A percentile compares a stretch with the other conserved stretches of the same genome.
Conservation (phyloP, 768 basidiomycete species). For the Suillus brevipes region DNA sequence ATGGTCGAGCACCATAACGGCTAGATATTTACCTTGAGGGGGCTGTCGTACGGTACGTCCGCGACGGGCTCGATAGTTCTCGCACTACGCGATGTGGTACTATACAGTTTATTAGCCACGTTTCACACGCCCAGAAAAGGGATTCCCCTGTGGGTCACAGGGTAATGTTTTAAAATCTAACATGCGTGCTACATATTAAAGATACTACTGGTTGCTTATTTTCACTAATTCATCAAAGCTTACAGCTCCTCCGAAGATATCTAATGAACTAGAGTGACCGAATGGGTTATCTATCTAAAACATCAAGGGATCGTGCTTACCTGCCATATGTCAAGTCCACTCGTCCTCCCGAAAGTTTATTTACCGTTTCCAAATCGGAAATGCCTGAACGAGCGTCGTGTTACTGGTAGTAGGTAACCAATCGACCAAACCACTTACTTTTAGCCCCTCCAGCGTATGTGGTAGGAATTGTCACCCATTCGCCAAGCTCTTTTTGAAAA, state of each 20-base stretch:
- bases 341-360: conserved; percentile 74
- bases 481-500: conserved; percentile 64
- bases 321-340: conserved; percentile 50
- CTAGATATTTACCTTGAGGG: conserved; percentile 39
- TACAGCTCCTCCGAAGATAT: conserved; percentile 72
- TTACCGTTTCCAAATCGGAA: conserved; percentile 77
- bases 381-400: conserved; percentile 50
- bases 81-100: conserved; percentile 34
- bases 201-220: conserved; percentile 22
- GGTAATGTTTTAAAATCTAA: background rate
- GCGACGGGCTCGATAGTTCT: conserved; percentile 25
- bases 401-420: conserved; percentile 5
- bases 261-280: conserved; percentile 46
- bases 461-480: conserved; percentile 89
- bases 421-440: conserved; percentile 46
- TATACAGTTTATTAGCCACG: conserved; percentile 47
- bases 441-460: conserved; percentile 98
- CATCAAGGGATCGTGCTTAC: conserved; percentile 24
- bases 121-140: conserved; percentile 30
- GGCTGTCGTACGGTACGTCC: conserved; percentile 31
- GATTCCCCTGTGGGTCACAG: conserved; percentile 4
- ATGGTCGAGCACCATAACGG: conserved; percentile 5
- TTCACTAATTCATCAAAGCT: conserved; percentile 55
- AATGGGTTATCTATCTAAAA: background rate
- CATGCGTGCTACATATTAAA: background rate